A percentile compares a stretch with the other conserved stretches of the same genome.
These are phyloP conservation scores for Dentipellis sp. DNA, from an alignment of 768 basidiomycete species.

Conservation along the genomic window DNA sequence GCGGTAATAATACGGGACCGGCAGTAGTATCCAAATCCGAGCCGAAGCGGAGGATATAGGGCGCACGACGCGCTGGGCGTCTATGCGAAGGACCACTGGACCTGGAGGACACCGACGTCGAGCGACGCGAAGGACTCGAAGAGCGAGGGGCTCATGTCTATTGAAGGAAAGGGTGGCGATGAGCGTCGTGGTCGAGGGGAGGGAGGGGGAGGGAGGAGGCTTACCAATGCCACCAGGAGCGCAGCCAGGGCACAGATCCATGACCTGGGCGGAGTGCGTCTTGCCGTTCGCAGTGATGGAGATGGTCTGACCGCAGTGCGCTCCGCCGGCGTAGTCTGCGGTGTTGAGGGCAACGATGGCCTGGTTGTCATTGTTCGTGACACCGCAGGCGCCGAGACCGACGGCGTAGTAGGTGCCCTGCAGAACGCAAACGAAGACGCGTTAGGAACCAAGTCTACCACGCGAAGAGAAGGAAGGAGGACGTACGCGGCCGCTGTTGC, in stretches of 20 bases:
- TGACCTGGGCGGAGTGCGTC: slow-evolving; percentile 37
- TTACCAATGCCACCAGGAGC: slow-evolving; percentile 45
- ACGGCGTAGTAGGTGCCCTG: slow-evolving; percentile 65
- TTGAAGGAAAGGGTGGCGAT: background rate
- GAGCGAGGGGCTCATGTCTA: slow-evolving; percentile 60
- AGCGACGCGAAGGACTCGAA: slow-evolving; percentile 46
- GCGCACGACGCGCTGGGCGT: too few relatives aligned
- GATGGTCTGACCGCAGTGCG: slow-evolving; percentile 47
- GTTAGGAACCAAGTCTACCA: background rate
- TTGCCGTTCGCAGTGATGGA: slow-evolving; percentile 48
- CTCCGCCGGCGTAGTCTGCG: slow-evolving; percentile 41
- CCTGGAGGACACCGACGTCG: slow-evolving; percentile 37
- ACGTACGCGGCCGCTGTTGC: slow-evolving; percentile 47
- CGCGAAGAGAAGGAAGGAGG: background rate
- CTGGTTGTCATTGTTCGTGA: slow-evolving; percentile 36
- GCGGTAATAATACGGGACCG: too few relatives aligned
- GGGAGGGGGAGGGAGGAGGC: slow-evolving; percentile 10
- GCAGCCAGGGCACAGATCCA: slow-evolving; percentile 56
- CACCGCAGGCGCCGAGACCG: slow-evolving; percentile 57
- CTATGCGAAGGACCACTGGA: slow-evolving; percentile 35
- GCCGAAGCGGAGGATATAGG: too few relatives aligned
- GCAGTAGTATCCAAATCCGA: too few relatives aligned
- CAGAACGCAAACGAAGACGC: background rate
- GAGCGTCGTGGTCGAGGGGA: background rate
- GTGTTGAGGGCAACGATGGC: slow-evolving; percentile 56